A percentile compares a stretch with the other conserved stretches of the same genome.
Evolutionary conservation across 768 basidiomycete genomes (phyloP).

Genomic region (Kwoniella sp.): DNA sequence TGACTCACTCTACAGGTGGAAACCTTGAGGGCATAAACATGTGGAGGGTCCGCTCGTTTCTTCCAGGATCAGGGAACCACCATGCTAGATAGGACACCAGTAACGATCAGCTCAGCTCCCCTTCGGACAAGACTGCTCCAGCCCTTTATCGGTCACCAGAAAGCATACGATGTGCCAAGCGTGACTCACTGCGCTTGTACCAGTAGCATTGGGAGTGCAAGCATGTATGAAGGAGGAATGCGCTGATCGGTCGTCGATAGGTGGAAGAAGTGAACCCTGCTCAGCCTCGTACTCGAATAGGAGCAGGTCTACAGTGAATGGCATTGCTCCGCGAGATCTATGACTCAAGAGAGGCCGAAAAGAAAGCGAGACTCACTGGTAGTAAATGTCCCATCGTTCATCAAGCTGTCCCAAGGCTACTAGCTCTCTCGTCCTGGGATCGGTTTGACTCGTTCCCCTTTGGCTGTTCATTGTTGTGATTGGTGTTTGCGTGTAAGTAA

Average conservation of each 20-base stretch:
- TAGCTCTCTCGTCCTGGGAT: neutral
- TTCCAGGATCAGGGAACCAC: constrained; percentile 31
- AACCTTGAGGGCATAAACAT: constrained; percentile 17
- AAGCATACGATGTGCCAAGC: too few species aligned
- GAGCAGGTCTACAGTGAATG: too few species aligned
- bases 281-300: too few species aligned
- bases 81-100: constrained; percentile 18
- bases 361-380: constrained; percentile 12
- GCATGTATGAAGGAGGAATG: constrained; percentile 13
- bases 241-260: neutral
- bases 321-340: too few species aligned
- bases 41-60: constrained; percentile 8
- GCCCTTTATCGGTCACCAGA: too few species aligned
- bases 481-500: neutral
- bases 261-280: neutral
- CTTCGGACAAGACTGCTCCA: neutral
- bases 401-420: constrained; percentile 10
- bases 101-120: neutral
- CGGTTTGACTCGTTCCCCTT: neutral
- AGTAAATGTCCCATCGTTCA: constrained; percentile 25
- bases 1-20: constrained; percentile 16
- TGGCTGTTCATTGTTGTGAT: neutral
- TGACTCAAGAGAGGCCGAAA: neutral
- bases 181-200: constrained; percentile 13
- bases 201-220: constrained; percentile 20